Conservation (phyloP, 768 basidiomycete genomes). For the Leucogyrophana mollusca region DNA sequence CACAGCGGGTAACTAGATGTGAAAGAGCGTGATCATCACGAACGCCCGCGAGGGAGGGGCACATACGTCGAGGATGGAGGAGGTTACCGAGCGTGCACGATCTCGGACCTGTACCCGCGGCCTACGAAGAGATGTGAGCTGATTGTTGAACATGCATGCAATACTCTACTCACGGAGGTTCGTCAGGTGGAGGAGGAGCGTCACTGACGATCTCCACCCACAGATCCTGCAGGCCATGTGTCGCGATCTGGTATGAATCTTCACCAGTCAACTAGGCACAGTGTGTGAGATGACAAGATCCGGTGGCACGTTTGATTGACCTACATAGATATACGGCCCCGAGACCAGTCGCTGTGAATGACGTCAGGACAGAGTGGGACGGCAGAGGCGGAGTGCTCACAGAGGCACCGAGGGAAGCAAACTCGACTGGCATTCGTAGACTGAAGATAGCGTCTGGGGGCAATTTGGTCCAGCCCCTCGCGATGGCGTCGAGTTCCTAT, state of each 20-base stretch:
- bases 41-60: no score
- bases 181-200: slow-evolving; percentile 80
- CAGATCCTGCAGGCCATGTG: slow-evolving; percentile 76
- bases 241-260: slow-evolving; percentile 88
- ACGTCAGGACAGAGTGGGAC: slow-evolving; percentile 18
- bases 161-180: slow-evolving; percentile 83
- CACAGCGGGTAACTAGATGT: no score
- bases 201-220: slow-evolving; percentile 86
- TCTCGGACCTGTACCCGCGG: no score
- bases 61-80: no score
- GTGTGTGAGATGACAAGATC: no score
- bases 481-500: slow-evolving; percentile 79
- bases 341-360: slow-evolving; percentile 66
- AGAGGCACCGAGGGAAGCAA: slow-evolving; percentile 79
- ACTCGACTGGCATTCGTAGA: slow-evolving; percentile 84
- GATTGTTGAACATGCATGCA: slow-evolving; percentile 5
- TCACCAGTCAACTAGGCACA: slow-evolving; percentile 67
- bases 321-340: slow-evolving; percentile 81
- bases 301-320: slow-evolving; percentile 18
- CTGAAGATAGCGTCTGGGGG: slow-evolving; percentile 76
- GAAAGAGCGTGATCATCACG: no score
- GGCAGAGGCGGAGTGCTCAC: slow-evolving; percentile 42
- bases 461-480: slow-evolving; percentile 84
- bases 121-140: slow-evolving; percentile 23
- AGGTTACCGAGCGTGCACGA: no score